Percentiles rank a stretch among this genome's conserved stretches.
phyloP scores from a whole-genome alignment of 2,329 filamentous ascomycete species.

The Fusarium beomiforme region DNA sequence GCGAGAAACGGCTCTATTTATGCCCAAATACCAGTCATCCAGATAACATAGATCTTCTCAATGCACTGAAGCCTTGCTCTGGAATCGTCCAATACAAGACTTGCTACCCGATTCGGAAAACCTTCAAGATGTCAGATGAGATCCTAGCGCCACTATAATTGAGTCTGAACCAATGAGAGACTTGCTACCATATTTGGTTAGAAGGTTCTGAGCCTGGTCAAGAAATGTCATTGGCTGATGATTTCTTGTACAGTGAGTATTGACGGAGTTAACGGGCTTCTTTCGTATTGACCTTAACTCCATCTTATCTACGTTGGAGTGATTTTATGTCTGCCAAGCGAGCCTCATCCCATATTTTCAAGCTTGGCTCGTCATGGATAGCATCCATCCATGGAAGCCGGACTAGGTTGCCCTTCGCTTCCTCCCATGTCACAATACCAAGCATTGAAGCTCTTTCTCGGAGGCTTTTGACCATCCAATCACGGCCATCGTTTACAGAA shows the following conservation, averaged over 20 bases:
- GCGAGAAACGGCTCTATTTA: neutral
- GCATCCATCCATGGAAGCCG: neutral
- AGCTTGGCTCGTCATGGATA: neutral
- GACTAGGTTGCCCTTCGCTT: neutral
- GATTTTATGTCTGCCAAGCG: neutral
- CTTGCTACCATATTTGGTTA: neutral
- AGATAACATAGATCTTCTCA: neutral
- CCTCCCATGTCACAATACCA: neutral
- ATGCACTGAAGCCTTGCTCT: no score
- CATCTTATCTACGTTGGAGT: neutral
- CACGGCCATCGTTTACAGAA: neutral
- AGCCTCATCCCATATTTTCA: neutral
- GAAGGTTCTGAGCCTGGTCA: accelerated
- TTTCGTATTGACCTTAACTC: neutral
- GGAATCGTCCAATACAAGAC: neutral
- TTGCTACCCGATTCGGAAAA: conserved; percentile 10
- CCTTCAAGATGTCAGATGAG: neutral
- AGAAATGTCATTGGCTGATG: neutral
- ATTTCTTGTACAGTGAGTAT: accelerated
- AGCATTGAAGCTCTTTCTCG: neutral
- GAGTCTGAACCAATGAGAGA: neutral
- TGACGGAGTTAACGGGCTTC: conserved; percentile 5
- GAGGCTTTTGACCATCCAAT: neutral
- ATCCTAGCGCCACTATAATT: neutral
- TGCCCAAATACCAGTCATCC: neutral